Evolutionary conservation across 257 asterid genomes (phyloP).

Genomic region (Apocynum venetum): DNA sequence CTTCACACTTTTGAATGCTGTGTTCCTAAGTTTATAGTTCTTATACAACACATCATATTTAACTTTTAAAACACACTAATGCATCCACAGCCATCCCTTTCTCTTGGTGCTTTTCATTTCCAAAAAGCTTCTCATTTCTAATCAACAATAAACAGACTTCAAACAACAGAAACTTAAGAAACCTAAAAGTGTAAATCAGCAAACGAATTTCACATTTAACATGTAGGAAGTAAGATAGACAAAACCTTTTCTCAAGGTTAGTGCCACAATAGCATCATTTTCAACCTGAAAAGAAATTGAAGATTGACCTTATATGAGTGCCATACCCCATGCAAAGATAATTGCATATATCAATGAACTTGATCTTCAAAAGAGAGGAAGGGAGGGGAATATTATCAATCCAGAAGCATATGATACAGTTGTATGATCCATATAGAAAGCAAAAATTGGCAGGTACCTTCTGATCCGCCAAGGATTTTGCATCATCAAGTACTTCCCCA

Average conservation of each 20-base stretch:
- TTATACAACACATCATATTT: not conserved
- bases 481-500: conserved; percentile 66
- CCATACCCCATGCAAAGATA: conserved; percentile 8
- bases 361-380: not conserved
- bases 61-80: not conserved
- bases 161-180: not conserved
- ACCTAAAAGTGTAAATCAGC: not conserved
- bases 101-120: not conserved
- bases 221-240: not conserved
- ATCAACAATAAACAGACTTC: not conserved
- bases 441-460: conserved; percentile 38
- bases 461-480: conserved; percentile 84
- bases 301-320: not conserved
- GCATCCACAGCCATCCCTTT: not conserved
- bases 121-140: not conserved
- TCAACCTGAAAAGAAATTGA: conserved; percentile 56
- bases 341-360: not conserved
- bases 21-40: not conserved
- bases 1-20: not conserved
- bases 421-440: not conserved
- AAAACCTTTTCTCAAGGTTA: conserved; percentile 89
- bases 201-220: not conserved
- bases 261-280: conserved; percentile 79
- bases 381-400: not conserved
- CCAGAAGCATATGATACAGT: not conserved